These are phyloP conservation scores for Aspergillus ibericus DNA, from an alignment of 2,329 filamentous ascomycete species.

Conservation along the genomic window DNA sequence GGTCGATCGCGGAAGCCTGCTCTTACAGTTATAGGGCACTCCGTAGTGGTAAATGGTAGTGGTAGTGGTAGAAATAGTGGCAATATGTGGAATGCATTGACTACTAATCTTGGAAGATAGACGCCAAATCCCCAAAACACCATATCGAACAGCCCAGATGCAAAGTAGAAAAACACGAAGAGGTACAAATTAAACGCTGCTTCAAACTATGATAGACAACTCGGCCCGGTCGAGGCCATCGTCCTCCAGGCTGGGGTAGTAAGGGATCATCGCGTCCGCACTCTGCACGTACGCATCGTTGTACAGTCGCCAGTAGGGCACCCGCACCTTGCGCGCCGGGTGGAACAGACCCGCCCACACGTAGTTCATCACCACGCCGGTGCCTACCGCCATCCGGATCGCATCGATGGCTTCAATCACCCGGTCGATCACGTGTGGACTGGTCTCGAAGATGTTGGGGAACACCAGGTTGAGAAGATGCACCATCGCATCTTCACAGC, in stretches of 20 bases:
- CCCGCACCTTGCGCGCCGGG: constrained; percentile 88
- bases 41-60: no score
- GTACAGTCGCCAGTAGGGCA: constrained; percentile 94
- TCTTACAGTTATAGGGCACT: no score
- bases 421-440: constrained; percentile 95
- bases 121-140: constrained; percentile 9
- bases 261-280: constrained; percentile 93
- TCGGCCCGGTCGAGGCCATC: constrained; percentile 77
- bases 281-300: constrained; percentile 95
- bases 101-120: neutral
- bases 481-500: constrained; percentile 97
- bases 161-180: neutral
- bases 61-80: no score
- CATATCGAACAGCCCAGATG: constrained; percentile 10
- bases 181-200: constrained; percentile 8
- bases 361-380: constrained; percentile 93
- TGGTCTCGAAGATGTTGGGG: constrained; percentile 97
- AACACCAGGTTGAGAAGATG: constrained; percentile 95
- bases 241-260: constrained; percentile 85
- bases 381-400: constrained; percentile 88
- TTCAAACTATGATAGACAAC: constrained; percentile 76
- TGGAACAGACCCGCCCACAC: constrained; percentile 98
- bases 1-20: no score
- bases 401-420: constrained; percentile 98
- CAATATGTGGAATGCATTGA: constrained; percentile 3